Conservation (phyloP, 768 basidiomycete species). For the Peribolospora baueri region DNA sequence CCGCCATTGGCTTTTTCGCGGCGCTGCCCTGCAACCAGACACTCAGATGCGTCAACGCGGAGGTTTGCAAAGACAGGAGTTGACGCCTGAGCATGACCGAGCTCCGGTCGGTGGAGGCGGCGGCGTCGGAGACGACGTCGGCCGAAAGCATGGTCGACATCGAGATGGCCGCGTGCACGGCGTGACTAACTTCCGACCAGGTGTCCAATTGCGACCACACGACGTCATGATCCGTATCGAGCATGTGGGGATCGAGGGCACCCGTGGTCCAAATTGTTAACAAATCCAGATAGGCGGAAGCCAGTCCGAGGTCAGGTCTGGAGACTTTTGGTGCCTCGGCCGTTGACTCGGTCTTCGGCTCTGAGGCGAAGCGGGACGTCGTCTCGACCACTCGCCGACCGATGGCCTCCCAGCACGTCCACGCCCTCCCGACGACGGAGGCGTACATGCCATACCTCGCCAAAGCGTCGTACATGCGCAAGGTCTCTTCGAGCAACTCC, state of each 20-base stretch:
- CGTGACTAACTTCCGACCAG: slow-evolving; percentile 32
- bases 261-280: slow-evolving; percentile 53
- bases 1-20: too few species aligned
- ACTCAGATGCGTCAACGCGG: too few species aligned
- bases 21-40: too few species aligned
- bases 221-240: slow-evolving; percentile 63
- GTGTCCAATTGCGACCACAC: slow-evolving; percentile 29
- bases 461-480: slow-evolving; percentile 39
- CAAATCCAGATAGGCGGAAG: slow-evolving; percentile 33
- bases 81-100: too few species aligned
- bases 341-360: not conserved
- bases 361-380: not conserved
- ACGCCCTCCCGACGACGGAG: slow-evolving; percentile 39
- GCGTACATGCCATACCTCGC: slow-evolving; percentile 58
- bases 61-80: too few species aligned
- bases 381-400: not conserved
- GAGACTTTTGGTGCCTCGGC: not conserved
- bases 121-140: too few species aligned
- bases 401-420: slow-evolving; percentile 21
- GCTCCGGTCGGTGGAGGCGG: too few species aligned
- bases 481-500: slow-evolving; percentile 24
- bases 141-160: too few species aligned
- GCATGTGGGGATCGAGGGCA: slow-evolving; percentile 72
- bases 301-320: slow-evolving; percentile 23
- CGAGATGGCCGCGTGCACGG: slow-evolving; percentile 3